These are phyloP conservation scores for Penicillium decumbens DNA, from an alignment of 2,329 filamentous ascomycete species.

Conservation along the genomic window DNA sequence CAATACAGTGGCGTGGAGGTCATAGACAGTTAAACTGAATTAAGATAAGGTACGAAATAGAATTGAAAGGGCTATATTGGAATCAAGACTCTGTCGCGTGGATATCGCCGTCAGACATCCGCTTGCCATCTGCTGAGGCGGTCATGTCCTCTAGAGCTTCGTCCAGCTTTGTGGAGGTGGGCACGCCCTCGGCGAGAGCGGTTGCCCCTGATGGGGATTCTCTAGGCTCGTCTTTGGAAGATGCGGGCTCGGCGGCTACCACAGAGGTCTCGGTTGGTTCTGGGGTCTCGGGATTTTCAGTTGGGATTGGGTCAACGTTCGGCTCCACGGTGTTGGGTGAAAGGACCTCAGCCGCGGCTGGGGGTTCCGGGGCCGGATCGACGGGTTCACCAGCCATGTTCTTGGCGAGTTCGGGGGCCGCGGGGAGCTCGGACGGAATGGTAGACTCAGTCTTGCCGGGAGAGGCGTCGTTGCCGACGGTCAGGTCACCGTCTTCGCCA, in stretches of 20 bases:
- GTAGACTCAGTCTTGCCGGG: conserved; percentile 6
- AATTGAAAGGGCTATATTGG: background rate
- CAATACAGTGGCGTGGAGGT: background rate
- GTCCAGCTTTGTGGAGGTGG: conserved; percentile 15
- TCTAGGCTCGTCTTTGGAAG: conserved; percentile 1
- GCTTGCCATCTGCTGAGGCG: conserved; percentile 28
- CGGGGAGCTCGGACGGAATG: conserved; percentile 13
- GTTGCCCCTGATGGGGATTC: background rate
- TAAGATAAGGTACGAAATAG: conserved; percentile 4
- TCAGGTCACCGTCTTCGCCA: conserved; percentile 31
- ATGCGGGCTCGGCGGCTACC: background rate
- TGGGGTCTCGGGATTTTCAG: background rate
- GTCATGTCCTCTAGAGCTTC: conserved; percentile 21
- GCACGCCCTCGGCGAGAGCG: conserved; percentile 5
- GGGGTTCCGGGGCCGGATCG: conserved; percentile 25
- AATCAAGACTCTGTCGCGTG: background rate
- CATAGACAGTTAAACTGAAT: background rate
- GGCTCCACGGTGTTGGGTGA: conserved; percentile 1
- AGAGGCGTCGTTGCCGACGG: conserved; percentile 25
- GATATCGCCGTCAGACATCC: conserved; percentile 21
- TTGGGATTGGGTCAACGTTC: conserved; percentile 3
- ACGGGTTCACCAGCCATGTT: conserved; percentile 34
- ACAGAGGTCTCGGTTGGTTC: background rate
- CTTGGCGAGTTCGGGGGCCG: conserved; percentile 32
- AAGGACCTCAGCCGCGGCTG: conserved; percentile 7